Base-by-base conservation (phyloP, 306 rosid genomes). In the Vicia sativa region DNA sequence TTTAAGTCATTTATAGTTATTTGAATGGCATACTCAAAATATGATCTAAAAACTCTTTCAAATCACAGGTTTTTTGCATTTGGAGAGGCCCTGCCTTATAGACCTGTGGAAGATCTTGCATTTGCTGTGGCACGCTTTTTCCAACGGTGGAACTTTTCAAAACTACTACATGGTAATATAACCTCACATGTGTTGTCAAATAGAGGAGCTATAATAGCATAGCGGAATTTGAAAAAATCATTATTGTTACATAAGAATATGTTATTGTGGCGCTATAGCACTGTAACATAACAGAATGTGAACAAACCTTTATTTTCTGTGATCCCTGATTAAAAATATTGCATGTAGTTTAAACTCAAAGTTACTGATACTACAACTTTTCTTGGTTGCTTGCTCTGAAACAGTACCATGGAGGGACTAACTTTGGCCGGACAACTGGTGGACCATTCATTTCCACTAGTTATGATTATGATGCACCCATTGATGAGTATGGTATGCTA, bases 391-490 rank as follows among this genome's bases (percentile, higher is more conserved):
- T 75, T 78, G 65, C 44, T 79, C 28, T 67, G 65, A 25, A 73
- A 73, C 81, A 93, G 99, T 93, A 93, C 74, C 99, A 93, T 59
- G 99, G 99, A 26, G 99, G 99, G 39, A 93, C 97, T 44, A 93
- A 88, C 82, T 93, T 90, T 81, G 99, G 83, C 28, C 80, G 91
- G 48, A 77, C 76, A 56, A 8, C 82, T 34, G 97, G 97, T 25
- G 99, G 99, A 67, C 96, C 99, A 45, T 90, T 90, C 67, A 69
- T 93, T 75, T 21, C 99, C 29, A 90, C 95, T 28, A 90, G 90
- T 72, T 93, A 93, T 79, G 99, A 93, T 74, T 93, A 90, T 69
- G 99, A 93, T 80, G 95, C 99, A 21, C 97, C 97, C 13, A 71
- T 93, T 21, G 99, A 93, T 72, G 97, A 93, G 78, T 93, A 88